phyloP scores from a whole-genome alignment of 768 basidiomycete species.

The Pleurotus tuber-regium region DNA sequence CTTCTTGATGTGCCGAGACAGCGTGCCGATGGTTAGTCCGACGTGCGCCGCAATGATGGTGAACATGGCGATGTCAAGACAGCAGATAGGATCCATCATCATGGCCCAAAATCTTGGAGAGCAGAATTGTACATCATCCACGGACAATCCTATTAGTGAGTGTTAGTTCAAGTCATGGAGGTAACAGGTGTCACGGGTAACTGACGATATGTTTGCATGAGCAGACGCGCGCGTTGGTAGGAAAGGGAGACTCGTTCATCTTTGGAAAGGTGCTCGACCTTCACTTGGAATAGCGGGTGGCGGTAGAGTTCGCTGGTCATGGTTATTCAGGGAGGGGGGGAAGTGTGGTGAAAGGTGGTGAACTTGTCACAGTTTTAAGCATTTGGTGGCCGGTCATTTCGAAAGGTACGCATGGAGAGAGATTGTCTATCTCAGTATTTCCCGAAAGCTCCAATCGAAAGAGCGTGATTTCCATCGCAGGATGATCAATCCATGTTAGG shows the following conservation, averaged over 20 bases:
- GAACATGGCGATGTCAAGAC: conserved; percentile 50
- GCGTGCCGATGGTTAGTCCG: conserved; percentile 52
- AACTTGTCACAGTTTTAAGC: conserved; percentile 6
- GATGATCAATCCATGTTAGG: conserved; percentile 8
- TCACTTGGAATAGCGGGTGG: conserved; percentile 46
- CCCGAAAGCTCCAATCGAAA: conserved; percentile 9
- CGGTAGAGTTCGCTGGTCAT: conserved; percentile 38
- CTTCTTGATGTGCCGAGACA: conserved; percentile 44
- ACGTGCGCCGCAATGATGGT: conserved; percentile 52
- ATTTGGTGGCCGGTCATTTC: background rate
- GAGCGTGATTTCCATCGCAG: conserved; percentile 4
- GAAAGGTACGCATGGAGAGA: conserved; percentile 9
- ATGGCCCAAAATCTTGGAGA: conserved; percentile 50
- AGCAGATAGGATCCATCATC: conserved; percentile 51
- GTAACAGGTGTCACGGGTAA: conserved; percentile 4
- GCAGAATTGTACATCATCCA: conserved; percentile 46
- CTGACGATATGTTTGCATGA: conserved; percentile 49
- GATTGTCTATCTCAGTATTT: conserved; percentile 6
- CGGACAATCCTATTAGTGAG: conserved; percentile 35
- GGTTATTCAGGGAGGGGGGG: background rate
- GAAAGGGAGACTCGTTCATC: conserved; percentile 49
- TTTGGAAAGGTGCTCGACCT: conserved; percentile 39
- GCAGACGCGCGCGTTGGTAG: conserved; percentile 47
- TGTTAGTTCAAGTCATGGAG: conserved; percentile 13
- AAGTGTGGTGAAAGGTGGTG: background rate